Conservation (phyloP, 2,329 filamentous ascomycete genomes). For the Capronia americana region DNA sequence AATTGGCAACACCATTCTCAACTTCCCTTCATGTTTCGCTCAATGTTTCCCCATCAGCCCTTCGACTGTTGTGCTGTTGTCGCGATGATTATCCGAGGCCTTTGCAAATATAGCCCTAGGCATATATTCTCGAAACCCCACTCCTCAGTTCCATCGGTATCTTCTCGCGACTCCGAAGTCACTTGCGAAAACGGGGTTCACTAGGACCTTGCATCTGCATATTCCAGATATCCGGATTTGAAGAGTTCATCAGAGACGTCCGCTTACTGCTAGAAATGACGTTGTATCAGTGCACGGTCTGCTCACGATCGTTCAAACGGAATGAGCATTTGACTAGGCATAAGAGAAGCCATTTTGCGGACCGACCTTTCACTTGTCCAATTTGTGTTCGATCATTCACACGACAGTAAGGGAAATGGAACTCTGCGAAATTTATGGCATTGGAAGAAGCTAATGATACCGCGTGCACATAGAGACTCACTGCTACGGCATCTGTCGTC, state of each 20-base stretch:
- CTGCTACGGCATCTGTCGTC: conserved; percentile 13
- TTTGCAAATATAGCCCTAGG: background rate
- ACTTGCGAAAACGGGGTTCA: background rate
- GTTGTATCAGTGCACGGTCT: conserved; percentile 4
- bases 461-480: background rate
- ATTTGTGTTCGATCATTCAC: conserved; percentile 15
- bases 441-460: background rate
- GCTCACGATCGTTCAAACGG: conserved; percentile 14
- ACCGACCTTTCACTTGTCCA: conserved; percentile 19
- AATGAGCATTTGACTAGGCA: conserved; percentile 16
- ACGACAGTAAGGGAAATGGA: conserved; percentile 9
- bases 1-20: background rate
- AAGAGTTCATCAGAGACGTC: background rate
- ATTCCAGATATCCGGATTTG: background rate
- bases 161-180: background rate
- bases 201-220: too few species aligned
- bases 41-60: background rate
- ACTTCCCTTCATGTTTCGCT: background rate
- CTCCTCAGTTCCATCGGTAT: background rate
- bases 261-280: background rate
- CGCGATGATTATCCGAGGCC: background rate
- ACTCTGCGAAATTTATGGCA: background rate
- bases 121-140: background rate
- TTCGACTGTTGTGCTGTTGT: background rate
- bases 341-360: conserved; percentile 9